Percentiles rank a stretch among this genome's conserved stretches.
phyloP scores from a whole-genome alignment of 148 eudicot genomes.

The Rhododendron mucronatum region DNA sequence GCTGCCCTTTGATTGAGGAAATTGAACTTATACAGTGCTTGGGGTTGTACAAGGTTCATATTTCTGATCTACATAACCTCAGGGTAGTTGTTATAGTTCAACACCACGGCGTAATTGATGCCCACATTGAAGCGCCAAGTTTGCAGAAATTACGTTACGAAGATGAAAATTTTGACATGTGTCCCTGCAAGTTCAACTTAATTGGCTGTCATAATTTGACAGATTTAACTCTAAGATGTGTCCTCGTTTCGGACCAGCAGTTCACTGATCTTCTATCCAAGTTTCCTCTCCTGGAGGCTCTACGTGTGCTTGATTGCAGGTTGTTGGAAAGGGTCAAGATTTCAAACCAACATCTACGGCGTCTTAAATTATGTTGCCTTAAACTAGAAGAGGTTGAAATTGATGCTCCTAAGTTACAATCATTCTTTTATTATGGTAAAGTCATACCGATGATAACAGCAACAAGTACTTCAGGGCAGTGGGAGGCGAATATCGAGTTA shows the following conservation, averaged over 20 bases:
- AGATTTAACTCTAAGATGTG: neutral
- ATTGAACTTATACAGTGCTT: neutral
- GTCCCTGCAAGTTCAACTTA: neutral
- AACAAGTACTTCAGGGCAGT: neutral
- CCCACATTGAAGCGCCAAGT: neutral
- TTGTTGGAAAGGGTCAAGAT: neutral
- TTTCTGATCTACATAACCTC: neutral
- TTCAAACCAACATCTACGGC: neutral
- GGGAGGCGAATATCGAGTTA: neutral
- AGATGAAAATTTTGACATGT: neutral
- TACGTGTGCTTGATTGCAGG: neutral
- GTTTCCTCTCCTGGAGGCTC: neutral
- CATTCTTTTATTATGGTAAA: neutral
- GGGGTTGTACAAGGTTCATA: neutral
- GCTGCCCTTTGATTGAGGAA: slow-evolving; percentile 2
- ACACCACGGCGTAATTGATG: neutral
- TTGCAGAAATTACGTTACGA: neutral
- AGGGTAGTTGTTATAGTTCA: neutral
- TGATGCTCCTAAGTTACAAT: neutral
- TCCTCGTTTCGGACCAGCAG: neutral
- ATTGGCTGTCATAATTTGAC: neutral
- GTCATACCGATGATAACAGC: neutral
- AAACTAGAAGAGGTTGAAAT: neutral
- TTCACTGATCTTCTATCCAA: neutral
- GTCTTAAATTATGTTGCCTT: neutral